Conservation (phyloP, 2,329 filamentous ascomycete genomes). For the Fusarium sp. region DNA sequence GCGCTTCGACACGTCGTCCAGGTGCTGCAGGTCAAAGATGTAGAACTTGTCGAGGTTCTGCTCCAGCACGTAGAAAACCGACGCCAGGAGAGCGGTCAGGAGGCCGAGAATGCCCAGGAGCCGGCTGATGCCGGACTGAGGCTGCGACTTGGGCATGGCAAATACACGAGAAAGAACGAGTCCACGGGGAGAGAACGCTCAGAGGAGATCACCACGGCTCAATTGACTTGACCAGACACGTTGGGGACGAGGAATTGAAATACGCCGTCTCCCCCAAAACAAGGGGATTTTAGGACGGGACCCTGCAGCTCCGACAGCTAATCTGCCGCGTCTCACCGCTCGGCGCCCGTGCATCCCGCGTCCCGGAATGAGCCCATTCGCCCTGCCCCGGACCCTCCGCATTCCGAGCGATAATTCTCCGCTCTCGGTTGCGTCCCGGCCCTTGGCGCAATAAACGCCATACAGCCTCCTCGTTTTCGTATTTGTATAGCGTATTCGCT, state of each 20-base stretch:
- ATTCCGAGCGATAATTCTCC: slow-evolving; percentile 25
- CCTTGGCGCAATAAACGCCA: slow-evolving; percentile 6
- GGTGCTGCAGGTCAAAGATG: slow-evolving; percentile 76
- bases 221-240: slow-evolving; percentile 18
- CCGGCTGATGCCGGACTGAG: slow-evolving; percentile 46
- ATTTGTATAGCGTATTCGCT: slow-evolving; percentile 37
- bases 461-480: slow-evolving; percentile 36
- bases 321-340: slow-evolving; percentile 47
- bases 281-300: slow-evolving; percentile 25
- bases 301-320: slow-evolving; percentile 16
- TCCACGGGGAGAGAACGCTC: background rate
- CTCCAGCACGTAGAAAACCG: slow-evolving; percentile 67
- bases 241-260: slow-evolving; percentile 1
- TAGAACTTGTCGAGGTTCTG: slow-evolving; percentile 74
- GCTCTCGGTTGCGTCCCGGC: background rate
- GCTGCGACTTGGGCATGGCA: slow-evolving; percentile 32
- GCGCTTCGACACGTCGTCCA: slow-evolving; percentile 75
- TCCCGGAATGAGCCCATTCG: slow-evolving; percentile 26
- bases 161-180: background rate
- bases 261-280: background rate
- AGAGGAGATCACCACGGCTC: slow-evolving; percentile 5
- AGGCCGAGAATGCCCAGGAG: slow-evolving; percentile 64
- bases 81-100: slow-evolving; percentile 65
- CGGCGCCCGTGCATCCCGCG: slow-evolving; percentile 39
- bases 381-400: slow-evolving; percentile 17